Conservation (phyloP, 352 stramenopile species). For the Thraustochytrium striatum region DNA sequence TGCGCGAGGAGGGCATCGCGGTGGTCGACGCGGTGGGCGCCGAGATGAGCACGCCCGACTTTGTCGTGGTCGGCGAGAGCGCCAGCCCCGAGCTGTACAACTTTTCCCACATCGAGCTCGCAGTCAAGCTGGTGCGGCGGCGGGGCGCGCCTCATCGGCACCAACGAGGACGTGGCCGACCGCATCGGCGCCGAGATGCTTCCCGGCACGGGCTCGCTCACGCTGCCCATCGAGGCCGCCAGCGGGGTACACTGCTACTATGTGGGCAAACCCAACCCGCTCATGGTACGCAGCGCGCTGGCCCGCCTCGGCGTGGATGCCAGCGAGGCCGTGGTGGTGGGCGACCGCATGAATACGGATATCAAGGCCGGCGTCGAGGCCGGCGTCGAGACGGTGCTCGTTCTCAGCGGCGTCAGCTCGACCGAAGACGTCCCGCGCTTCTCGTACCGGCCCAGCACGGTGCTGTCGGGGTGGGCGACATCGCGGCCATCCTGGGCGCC, state of each 20-base stretch:
- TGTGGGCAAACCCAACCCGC: slow-evolving; percentile 47
- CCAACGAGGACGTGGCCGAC: slow-evolving; percentile 51
- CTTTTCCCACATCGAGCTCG: slow-evolving; percentile 1
- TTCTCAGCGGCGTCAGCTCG: slow-evolving; percentile 33
- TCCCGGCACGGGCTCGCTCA: slow-evolving; percentile 45
- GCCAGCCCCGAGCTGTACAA: slow-evolving; percentile 47
- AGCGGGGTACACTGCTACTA: slow-evolving; percentile 22
- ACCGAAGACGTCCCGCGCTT: slow-evolving; percentile 16
- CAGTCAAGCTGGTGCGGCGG: slow-evolving; percentile 32
- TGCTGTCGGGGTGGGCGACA: slow-evolving; percentile 44
- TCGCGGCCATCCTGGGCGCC: slow-evolving; percentile 14
- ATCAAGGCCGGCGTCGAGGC: slow-evolving; percentile 28
- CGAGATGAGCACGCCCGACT: slow-evolving; percentile 47
- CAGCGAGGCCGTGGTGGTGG: slow-evolving; percentile 42
- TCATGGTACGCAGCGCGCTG: slow-evolving; percentile 42
- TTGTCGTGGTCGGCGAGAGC: slow-evolving; percentile 47
- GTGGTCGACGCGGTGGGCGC: not conserved
- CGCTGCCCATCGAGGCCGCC: slow-evolving; percentile 23
- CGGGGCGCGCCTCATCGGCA: slow-evolving; percentile 44
- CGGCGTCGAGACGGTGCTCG: slow-evolving; percentile 38
- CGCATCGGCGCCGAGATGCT: slow-evolving; percentile 37
- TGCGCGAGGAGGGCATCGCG: slow-evolving; percentile 13
- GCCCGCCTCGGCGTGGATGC: slow-evolving; percentile 4
- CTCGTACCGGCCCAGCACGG: not conserved
- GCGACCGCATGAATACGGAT: slow-evolving; percentile 52